These are phyloP conservation scores for Erysiphe pulchra DNA, from an alignment of 2,329 filamentous ascomycete genomes.

Conservation along the genomic window DNA sequence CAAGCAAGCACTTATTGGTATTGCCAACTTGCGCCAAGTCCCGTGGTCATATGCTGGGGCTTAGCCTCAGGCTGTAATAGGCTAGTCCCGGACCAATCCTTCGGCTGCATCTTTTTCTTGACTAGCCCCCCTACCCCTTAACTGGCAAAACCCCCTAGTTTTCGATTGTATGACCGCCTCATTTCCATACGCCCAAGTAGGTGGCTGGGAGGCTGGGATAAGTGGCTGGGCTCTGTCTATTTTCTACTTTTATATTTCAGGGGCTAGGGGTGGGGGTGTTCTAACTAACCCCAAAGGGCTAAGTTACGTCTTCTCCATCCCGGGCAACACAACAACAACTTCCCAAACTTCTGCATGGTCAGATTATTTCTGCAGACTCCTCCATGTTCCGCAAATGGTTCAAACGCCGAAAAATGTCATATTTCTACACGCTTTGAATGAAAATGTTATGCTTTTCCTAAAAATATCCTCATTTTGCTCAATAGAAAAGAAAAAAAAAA, in stretches of 20 bases:
- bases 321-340: too few species aligned
- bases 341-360: background rate
- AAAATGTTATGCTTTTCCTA: background rate
- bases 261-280: conserved; percentile 4
- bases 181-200: conserved; percentile 3
- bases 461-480: background rate
- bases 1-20: background rate
- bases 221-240: conserved; percentile 4
- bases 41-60: background rate
- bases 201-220: too few species aligned
- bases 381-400: conserved; percentile 1
- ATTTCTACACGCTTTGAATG: background rate
- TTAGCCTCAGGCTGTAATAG: background rate
- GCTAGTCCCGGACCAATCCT: conserved; percentile 2
- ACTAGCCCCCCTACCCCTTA: background rate
- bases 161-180: background rate
- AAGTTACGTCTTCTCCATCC: too few species aligned
- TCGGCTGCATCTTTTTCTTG: background rate
- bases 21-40: background rate
- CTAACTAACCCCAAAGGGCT: too few species aligned
- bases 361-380: conserved; percentile 1
- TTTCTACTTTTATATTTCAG: conserved; percentile 5
- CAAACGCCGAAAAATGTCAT: background rate
- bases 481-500: background rate
- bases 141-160: conserved; percentile 4